Base-by-base conservation (phyloP, 495 filamentous ascomycete genomes). In the Astrothelium macrocarpum region DNA sequence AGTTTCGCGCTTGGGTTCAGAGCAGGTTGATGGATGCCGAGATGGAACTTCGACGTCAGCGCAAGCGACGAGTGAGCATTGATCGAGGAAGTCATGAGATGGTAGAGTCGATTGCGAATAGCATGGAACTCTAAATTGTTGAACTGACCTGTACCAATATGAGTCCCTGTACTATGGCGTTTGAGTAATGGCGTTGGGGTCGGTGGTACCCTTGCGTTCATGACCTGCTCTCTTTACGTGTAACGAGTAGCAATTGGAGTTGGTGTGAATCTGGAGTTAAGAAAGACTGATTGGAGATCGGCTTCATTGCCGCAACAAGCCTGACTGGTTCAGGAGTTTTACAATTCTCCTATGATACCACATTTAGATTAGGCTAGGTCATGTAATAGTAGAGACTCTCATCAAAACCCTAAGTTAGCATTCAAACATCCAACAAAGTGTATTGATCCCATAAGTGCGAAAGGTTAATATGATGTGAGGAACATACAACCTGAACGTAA, bases 1-100 rank as follows among this genome's bases (percentile, higher is more conserved):
- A 75, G 26, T 83, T 84, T 70, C 77, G 85, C 39, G 79, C 75
- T 10, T 87, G 84, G 85, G 80, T 87, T 2, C 84, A 87, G 70
- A 76, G 76, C 9, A 75, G 83, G 28, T 73, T 88, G 29, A 84
- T 87, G 80, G 82, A 87, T 68, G 81, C 82, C 43, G 85, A 88
- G 68, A 79, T 75, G 62, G 83, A 87, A 68, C 73, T 88, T 42
- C 75, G 75, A 60, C 39, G 64, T 25, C 65, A 75, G 59, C 43
- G 63, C 25, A 65, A 46, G 60, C 46, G 63, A 31, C 34, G 63
- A 25, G 59, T 65, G 25, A 68, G 66, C 36, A 14, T 28, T 16
- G 49, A 56, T 29, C 26, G 25, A 29, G 49, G 25, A 16, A 28
- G 49, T 29, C 49, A 56, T 2, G 49, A 56, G 49, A 29, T 56